A percentile compares a stretch with the other conserved stretches of the same genome.
phyloP scores from a whole-genome alignment of 2,329 filamentous ascomycete species.

The Ophiostoma fasciatum region DNA sequence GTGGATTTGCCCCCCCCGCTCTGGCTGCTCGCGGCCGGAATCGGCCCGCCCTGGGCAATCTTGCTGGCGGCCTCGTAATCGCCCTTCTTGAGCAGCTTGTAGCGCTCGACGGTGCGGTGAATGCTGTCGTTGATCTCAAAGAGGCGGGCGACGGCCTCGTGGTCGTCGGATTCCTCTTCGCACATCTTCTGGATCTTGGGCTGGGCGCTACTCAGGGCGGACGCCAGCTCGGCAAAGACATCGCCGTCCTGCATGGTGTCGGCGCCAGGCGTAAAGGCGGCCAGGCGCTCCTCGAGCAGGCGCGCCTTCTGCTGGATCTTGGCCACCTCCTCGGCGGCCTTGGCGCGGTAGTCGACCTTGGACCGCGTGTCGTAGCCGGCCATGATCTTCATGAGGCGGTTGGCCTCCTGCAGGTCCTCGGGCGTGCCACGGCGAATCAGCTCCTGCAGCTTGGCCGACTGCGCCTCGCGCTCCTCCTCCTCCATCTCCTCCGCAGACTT shows the following conservation, averaged over 20 bases:
- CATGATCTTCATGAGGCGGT: constrained; percentile 95
- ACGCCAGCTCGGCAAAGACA: constrained; percentile 71
- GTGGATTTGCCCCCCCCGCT: constrained; percentile 44
- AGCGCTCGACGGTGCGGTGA: constrained; percentile 87
- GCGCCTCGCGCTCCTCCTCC: constrained; percentile 83
- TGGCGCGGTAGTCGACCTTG: constrained; percentile 95
- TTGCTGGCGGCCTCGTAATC: constrained; percentile 71
- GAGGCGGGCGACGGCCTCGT: constrained; percentile 87
- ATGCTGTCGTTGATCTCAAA: constrained; percentile 98
- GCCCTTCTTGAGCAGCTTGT: constrained; percentile 91
- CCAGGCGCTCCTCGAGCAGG: constrained; percentile 82
- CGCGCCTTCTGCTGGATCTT: constrained; percentile 94
- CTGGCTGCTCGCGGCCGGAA: constrained; percentile 28
- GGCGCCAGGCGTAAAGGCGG: constrained; percentile 58
- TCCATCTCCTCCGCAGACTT: constrained; percentile 98
- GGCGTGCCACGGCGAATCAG: constrained; percentile 84
- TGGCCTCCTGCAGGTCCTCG: constrained; percentile 90
- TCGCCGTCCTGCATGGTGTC: constrained; percentile 59
- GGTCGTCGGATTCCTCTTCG: constrained; percentile 93
- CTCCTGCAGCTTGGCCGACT: constrained; percentile 96
- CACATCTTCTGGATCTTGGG: constrained; percentile 99
- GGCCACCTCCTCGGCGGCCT: constrained; percentile 86
- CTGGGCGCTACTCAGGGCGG: constrained; percentile 79
- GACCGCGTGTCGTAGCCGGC: constrained; percentile 89
- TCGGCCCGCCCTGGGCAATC: constrained; percentile 63